Conservation (phyloP, 495 filamentous ascomycete species). For the Pseudoneurospora amorphoporcata region DNA sequence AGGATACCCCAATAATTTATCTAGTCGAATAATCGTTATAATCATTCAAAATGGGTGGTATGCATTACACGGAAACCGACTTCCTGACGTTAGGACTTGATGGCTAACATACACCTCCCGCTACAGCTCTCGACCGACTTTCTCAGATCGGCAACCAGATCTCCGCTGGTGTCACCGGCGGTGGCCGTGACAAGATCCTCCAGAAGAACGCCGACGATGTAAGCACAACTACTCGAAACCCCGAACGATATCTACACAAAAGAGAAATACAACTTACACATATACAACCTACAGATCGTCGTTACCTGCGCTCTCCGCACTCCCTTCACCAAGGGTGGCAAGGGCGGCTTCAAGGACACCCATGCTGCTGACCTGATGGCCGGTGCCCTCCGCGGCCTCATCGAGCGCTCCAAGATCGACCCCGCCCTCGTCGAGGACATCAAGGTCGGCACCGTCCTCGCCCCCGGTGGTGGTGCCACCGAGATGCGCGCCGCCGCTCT, state of each 20-base stretch:
- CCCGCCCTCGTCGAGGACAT: constrained; percentile 82
- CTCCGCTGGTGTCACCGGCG: constrained; percentile 23
- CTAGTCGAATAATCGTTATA: neutral
- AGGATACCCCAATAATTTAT: neutral
- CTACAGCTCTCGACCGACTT: constrained; percentile 35
- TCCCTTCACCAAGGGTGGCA: constrained; percentile 83
- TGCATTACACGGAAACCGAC: neutral
- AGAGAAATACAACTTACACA: neutral
- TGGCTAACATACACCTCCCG: constrained; percentile 2
- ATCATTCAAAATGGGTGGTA: constrained; percentile 25
- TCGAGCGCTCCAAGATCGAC: constrained; percentile 77
- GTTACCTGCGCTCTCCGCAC: constrained; percentile 89
- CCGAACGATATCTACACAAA: neutral
- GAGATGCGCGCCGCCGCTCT: constrained; percentile 91
- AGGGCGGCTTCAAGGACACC: constrained; percentile 94
- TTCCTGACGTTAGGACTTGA: neutral
- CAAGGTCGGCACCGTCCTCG: constrained; percentile 80
- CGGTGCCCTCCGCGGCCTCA: constrained; percentile 68
- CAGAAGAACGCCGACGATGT: constrained; percentile 44
- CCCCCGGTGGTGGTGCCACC: constrained; percentile 89
- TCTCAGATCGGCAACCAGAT: constrained; percentile 38
- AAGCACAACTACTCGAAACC: constrained; percentile 7
- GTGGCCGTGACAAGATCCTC: constrained; percentile 35
- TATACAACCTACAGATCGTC: constrained; percentile 51
- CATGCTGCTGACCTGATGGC: constrained; percentile 74